Base-by-base conservation (phyloP, 257 asterid species). In the Solanum boliviense region DNA sequence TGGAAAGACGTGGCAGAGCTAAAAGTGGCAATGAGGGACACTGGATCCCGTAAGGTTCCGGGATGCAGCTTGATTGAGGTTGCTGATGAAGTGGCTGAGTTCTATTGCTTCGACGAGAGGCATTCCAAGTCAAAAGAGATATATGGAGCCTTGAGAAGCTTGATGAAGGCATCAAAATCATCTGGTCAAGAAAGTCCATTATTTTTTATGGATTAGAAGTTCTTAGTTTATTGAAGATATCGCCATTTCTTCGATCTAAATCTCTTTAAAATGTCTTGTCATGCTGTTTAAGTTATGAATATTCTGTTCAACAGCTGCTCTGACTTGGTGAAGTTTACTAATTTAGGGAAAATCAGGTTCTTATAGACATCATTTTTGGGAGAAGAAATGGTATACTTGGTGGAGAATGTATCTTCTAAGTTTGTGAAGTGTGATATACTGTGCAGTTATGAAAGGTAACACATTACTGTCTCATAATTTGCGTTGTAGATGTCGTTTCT, bases 51-150 rank as follows among this genome's bases (percentile, higher is more conserved):
- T 78, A 96, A 95, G 89, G 90, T 92, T 75, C 97, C 98, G 0
- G 99, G 95, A 35, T 93, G 94, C 70, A 97, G 99, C 89, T 92
- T 92, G 11, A 87, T 97, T 70, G 95, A 93, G 86, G 93, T 91
- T 29, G 95, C 91, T 52, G 92, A 91, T 67, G 94, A 91, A 65
- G 89, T 91, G n/a, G 90, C 87, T 25, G 95, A 94, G 90, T 97
- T 95, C 81, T 95, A 92, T 87, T 90, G 92, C 39, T 94, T 90
- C 29, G 99, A 94, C 81, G 95, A 94, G 94, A 93, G 94, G 91
- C 97, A 96, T 90, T 86, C 92, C 8, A 90, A 60, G 84, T 88
- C 93, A 67, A 92, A 89, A 20, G 96, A 93, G 83, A 94, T 94
- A 38, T 95, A 96, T 88, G 73, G 60, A 87, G 92, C 91, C 68